phyloP scores from a whole-genome alignment of 768 basidiomycete species.

The Candolleomyces aberdarensis region DNA sequence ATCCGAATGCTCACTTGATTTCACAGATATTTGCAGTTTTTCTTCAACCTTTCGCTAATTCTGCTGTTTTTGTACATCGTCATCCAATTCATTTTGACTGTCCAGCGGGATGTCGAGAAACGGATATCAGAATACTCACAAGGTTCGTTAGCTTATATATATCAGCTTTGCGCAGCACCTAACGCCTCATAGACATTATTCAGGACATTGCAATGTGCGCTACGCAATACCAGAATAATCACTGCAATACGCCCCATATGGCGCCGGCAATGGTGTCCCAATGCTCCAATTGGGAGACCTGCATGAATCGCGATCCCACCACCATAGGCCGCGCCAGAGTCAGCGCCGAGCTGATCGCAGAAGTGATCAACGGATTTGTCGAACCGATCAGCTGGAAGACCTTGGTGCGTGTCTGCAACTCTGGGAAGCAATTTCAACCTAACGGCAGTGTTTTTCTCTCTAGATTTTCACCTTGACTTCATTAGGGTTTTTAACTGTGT shows the following conservation, averaged over 20 bases:
- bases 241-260: constrained; percentile 70
- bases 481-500: constrained; percentile 70
- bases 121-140: constrained; percentile 85
- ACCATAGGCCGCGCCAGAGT: constrained; percentile 87
- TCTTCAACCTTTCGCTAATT: constrained; percentile 87
- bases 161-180: constrained; percentile 1
- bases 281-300: constrained; percentile 88
- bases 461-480: constrained; percentile 77
- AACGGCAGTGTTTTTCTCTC: constrained; percentile 8
- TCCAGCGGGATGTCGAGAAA: constrained; percentile 86
- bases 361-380: constrained; percentile 94
- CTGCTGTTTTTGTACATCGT: constrained; percentile 81
- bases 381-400: constrained; percentile 99
- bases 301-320: constrained; percentile 93
- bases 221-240: constrained; percentile 74
- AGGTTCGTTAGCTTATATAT: constrained; percentile 42
- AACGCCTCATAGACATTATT: constrained; percentile 62
- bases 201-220: constrained; percentile 92
- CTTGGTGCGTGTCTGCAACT: constrained; percentile 52
- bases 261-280: constrained; percentile 81
- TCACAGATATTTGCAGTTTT: constrained; percentile 85
- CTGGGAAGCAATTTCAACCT: neutral
- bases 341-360: constrained; percentile 92
- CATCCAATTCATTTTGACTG: constrained; percentile 83
- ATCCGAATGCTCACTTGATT: constrained; percentile 12